Conservation (phyloP, 495 filamentous ascomycete species). For the Aspergillus indologenus region DNA sequence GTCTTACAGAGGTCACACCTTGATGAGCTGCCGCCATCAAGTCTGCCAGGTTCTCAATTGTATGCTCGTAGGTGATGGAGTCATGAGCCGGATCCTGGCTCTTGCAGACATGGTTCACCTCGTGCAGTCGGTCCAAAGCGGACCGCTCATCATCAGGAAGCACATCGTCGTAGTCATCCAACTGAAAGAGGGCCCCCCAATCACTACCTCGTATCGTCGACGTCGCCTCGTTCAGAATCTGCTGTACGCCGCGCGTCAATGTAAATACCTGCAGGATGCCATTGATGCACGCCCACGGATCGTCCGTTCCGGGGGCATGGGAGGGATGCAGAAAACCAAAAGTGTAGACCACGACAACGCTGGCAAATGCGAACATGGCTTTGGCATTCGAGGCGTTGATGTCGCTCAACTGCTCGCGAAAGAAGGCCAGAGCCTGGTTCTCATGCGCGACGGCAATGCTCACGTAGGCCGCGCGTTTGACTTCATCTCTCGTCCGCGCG, state of each 20-base stretch:
- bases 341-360: constrained; percentile 48
- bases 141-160: constrained; percentile 22
- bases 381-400: constrained; percentile 45
- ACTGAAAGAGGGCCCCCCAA: constrained; percentile 29
- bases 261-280: constrained; percentile 44
- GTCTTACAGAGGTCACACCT: constrained; percentile 27
- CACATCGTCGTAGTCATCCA: constrained; percentile 23
- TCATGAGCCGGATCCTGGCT: constrained; percentile 32
- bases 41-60: constrained; percentile 35
- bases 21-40: constrained; percentile 27
- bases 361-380: constrained; percentile 51
- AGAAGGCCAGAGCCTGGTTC: constrained; percentile 44
- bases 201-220: constrained; percentile 26
- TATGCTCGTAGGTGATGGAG: constrained; percentile 28
- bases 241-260: constrained; percentile 44
- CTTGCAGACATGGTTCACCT: constrained; percentile 28
- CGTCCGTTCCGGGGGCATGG: constrained; percentile 23
- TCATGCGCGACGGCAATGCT: constrained; percentile 47
- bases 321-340: constrained; percentile 46
- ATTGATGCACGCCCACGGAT: constrained; percentile 36
- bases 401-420: constrained; percentile 39
- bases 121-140: constrained; percentile 25
- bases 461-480: constrained; percentile 27
- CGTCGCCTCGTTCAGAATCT: constrained; percentile 34
- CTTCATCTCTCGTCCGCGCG: constrained; percentile 28